These are phyloP conservation scores for Diaporthe batatas DNA, from an alignment of 2,329 filamentous ascomycete species.

Conservation along the genomic window DNA sequence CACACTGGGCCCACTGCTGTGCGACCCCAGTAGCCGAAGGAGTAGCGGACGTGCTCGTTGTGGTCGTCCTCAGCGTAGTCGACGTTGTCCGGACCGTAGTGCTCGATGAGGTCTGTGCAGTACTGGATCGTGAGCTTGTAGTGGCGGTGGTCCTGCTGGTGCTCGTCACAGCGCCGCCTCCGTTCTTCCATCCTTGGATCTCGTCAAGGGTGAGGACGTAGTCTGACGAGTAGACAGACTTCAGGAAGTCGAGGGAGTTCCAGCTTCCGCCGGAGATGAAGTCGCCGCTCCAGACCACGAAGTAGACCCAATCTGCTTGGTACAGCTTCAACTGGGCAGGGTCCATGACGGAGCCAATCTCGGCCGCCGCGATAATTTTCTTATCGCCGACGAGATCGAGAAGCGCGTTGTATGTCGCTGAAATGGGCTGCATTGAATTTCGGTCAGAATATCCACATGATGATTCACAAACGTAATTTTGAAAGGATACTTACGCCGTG, in stretches of 20 bases:
- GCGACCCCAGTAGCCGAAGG: slow-evolving; percentile 4
- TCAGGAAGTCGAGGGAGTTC: slow-evolving; percentile 57
- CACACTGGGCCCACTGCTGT: slow-evolving; percentile 15
- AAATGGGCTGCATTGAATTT: not conserved
- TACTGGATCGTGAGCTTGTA: not conserved
- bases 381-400: slow-evolving; percentile 53
- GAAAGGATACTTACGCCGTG: not conserved
- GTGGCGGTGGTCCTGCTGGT: not conserved
- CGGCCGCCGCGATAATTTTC: slow-evolving; percentile 62
- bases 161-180: not conserved
- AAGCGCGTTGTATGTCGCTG: not conserved
- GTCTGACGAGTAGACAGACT: slow-evolving; percentile 48
- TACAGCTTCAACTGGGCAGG: slow-evolving; percentile 57
- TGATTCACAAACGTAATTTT: not conserved
- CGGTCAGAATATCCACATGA: not conserved
- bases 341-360: slow-evolving; percentile 62
- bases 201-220: slow-evolving; percentile 50
- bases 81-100: not conserved
- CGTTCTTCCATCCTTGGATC: slow-evolving; percentile 50
- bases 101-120: not conserved
- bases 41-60: not conserved
- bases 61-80: not conserved
- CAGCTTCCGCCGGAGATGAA: slow-evolving; percentile 58
- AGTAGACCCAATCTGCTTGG: slow-evolving; percentile 62
- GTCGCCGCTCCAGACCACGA: slow-evolving; percentile 59